Percentiles rank a stretch among this genome's conserved stretches.
phyloP scores from a whole-genome alignment of 2,329 filamentous ascomycete genomes.

The Hypoxylon sp. region DNA sequence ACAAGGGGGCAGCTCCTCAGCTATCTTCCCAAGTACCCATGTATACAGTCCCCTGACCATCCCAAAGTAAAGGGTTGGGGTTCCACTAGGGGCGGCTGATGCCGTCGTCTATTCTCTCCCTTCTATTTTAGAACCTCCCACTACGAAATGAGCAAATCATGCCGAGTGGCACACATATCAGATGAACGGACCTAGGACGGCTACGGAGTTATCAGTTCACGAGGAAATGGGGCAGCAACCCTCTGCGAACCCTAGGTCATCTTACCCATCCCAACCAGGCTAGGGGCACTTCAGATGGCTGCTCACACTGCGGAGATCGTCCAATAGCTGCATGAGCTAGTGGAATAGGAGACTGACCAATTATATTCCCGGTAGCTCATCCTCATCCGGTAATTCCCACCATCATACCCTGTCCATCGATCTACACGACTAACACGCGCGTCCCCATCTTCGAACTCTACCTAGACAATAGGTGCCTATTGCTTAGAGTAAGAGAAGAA shows the following conservation, averaged over 20 bases:
- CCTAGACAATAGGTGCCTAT: constrained; percentile 23
- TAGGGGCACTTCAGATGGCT: constrained; percentile 39
- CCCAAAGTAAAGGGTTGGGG: constrained; percentile 40
- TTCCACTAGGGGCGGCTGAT: constrained; percentile 47
- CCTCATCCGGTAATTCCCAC: constrained; percentile 44
- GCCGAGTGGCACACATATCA: constrained; percentile 49
- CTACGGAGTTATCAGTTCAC: constrained; percentile 36
- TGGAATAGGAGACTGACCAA: constrained; percentile 39
- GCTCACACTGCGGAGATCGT: constrained; percentile 42
- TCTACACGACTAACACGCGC: constrained; percentile 43
- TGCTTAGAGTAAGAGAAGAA: constrained; percentile 21
- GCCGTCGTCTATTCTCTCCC: constrained; percentile 41
- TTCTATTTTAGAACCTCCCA: constrained; percentile 44
- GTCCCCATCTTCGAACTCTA: constrained; percentile 35
- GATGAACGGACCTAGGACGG: constrained; percentile 44
- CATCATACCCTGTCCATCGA: constrained; percentile 37
- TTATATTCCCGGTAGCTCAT: constrained; percentile 41
- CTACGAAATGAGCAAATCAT: constrained; percentile 52
- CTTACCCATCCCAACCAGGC: constrained; percentile 38
- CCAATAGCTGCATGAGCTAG: constrained; percentile 48
- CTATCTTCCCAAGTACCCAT: constrained; percentile 23
- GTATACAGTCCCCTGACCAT: constrained; percentile 31
- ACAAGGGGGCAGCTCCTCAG: constrained; percentile 20
- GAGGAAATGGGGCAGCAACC: constrained; percentile 37
- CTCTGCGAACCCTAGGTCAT: constrained; percentile 43